Evolutionary conservation across 306 rosid species (phyloP), one percentile per base, ranked within the genome.

Genomic region (Acmispon strigosus): DNA sequence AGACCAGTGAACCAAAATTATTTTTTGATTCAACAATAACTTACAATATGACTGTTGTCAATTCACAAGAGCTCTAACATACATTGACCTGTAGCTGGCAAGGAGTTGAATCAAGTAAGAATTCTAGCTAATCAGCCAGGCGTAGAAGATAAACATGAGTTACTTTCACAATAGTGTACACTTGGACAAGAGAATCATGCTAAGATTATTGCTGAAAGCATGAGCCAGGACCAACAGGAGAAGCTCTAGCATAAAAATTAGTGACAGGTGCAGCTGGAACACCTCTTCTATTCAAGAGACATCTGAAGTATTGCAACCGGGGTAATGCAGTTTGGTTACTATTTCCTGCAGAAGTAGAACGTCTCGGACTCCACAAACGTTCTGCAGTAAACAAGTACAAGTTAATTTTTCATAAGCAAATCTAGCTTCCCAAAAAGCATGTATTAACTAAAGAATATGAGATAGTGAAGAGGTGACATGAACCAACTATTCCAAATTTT

Each of bases 211-310:
- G 99, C 16, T 39, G 82, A 76, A 62, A 91, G 82, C 99, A 94
- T 44, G 99, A 94, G 14, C 96, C 97, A 19, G 97, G 81, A 57
- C 92, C 88, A 5, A 1, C 43, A 10, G 99, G 97, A 47, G 96
- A 80, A 12, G 47, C 72, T 72, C 92, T 88, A 65, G 96, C 97
- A 60, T 59, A 58, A 10, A 53, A 70, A 70, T 91, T 94, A 0
- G 83, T 82, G 64, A 86, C 90, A 8, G 99, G 97, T 62, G 99
- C 97, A 9, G 96, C 97, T 51, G 86, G 81, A 79, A 94, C 80
- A 50, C 99, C 97, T 12, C 97, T 80, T 48, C 86, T 65, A 67
- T 84, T 89, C 82, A 95, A 60, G 59, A 95, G 86, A 76, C 99
- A 95, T 80, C 97, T 81, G 82, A 95, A 95, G 90, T 95, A 82